phyloP scores from a whole-genome alignment of 2,329 filamentous ascomycete species.

The Nigrospora osmanthi region DNA sequence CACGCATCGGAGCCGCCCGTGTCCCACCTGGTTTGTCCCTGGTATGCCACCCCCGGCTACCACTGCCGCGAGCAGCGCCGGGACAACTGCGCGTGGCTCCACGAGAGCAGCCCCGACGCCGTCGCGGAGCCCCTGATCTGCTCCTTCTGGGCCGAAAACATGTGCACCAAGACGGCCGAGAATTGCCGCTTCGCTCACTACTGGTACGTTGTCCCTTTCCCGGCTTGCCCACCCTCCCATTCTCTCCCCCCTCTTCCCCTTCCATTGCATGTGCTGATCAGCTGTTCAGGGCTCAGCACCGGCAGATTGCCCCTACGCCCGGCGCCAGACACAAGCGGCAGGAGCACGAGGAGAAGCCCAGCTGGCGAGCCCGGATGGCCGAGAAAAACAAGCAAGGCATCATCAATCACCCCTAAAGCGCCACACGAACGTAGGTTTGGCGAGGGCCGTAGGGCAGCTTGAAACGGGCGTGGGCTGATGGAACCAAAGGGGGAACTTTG shows the following conservation, averaged over 20 bases:
- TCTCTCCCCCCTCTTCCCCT: too few relatives aligned
- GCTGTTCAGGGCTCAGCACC: not conserved
- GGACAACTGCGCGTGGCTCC: conserved; percentile 6
- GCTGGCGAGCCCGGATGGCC: too few relatives aligned
- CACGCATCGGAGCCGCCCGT: not conserved
- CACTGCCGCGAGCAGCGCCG: conserved; percentile 7
- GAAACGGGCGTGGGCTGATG: too few relatives aligned
- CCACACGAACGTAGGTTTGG: too few relatives aligned
- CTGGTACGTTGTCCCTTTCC: not conserved
- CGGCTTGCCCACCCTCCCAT: not conserved
- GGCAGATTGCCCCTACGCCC: not conserved
- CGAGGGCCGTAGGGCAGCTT: too few relatives aligned
- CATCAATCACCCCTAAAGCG: too few relatives aligned
- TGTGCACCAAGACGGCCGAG: conserved; percentile 8
- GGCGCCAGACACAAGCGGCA: not conserved
- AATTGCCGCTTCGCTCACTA: conserved; percentile 11
- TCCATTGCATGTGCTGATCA: not conserved
- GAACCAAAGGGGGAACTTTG: too few relatives aligned
- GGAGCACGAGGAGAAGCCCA: too few relatives aligned
- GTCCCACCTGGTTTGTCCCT: conserved; percentile 12
- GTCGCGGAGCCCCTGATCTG: conserved; percentile 13
- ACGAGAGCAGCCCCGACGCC: conserved; percentile 8
- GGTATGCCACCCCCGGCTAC: conserved; percentile 10
- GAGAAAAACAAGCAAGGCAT: too few relatives aligned
- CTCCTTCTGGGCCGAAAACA: conserved; percentile 11